Base-by-base conservation (phyloP, 2,329 filamentous ascomycete genomes). In the Stemphylium lycopersici region DNA sequence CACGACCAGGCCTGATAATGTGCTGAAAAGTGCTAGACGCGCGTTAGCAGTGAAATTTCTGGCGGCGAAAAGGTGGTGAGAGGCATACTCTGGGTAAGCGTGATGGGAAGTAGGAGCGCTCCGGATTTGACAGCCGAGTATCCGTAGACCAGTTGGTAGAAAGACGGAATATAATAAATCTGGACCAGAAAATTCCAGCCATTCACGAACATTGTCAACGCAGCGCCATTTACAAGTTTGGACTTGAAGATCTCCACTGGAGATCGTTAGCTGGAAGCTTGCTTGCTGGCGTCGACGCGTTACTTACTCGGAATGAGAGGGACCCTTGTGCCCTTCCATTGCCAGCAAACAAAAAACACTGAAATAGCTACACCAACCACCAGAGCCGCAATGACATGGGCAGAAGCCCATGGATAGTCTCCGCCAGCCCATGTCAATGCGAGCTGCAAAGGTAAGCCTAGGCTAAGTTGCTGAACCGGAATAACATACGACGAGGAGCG, bases 81-180 rank as follows among this genome's bases (percentile, higher is more conserved):
- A 16, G 2, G 50, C 62, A 38, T 54, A 66, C 63, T 66, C 36
- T 66, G 79, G 2, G 76, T 73, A 32, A 85, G 66, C 0, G 63
- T 70, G 18, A 69, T 79, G 68, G 68, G 87, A 82, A 8, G 73
- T 69, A 16, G 72, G 69, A 11, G 84, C 78, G 59, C 77, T 1
- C 84, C 85, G 2, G 85, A 84, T 18, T 76, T 74, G 12, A 81
- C 72, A 0, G 79, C 75, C 4, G 74, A 75, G 66, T 76, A 77
- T n/a, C 76, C 74, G 32, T 80, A 78, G 2, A 81, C 83, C 47
- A 86, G 85, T 59, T 88, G 85, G 37, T 84, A 83, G 68, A 86
- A 88, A 0, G 87, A 74, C 0, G 86, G 85, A 3, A 88, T 69
- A 61, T 84, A 88, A 69, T 87, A 88, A 1, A 87, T 69, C 50